These are phyloP conservation scores for Raddia distichophylla DNA, from an alignment of 176 grass and related monocot genomes.

Conservation along the genomic window DNA sequence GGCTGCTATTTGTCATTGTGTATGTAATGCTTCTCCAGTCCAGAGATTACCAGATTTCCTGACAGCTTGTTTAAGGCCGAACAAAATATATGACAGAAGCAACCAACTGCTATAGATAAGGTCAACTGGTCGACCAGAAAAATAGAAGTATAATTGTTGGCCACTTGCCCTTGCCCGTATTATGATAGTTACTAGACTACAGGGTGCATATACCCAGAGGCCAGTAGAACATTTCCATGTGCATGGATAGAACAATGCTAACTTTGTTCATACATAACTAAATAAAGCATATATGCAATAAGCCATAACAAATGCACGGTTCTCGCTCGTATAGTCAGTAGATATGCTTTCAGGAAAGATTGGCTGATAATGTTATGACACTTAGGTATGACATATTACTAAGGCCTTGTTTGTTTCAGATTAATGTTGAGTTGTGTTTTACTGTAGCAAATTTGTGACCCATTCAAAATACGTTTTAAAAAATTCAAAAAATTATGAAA, in stretches of 20 bases:
- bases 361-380: not conserved
- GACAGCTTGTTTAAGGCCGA: slow-evolving; percentile 9
- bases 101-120: not conserved
- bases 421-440: too few species aligned
- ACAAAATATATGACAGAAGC: slow-evolving; percentile 19
- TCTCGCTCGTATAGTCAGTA: not conserved
- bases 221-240: slow-evolving; percentile 12
- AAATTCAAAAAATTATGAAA: too few species aligned
- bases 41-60: slow-evolving; percentile 24
- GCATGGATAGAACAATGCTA: slow-evolving; percentile 25
- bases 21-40: slow-evolving; percentile 23
- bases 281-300: slow-evolving; percentile 14
- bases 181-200: slow-evolving; percentile 2
- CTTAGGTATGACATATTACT: slow-evolving; percentile 2
- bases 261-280: slow-evolving; percentile 26
- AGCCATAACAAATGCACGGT: slow-evolving; percentile 18
- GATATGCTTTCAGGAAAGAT: not conserved
- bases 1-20: not conserved
- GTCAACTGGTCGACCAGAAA: not conserved
- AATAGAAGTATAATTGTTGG: not conserved
- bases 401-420: too few species aligned
- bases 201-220: not conserved
- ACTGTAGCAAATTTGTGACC: too few species aligned
- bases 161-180: not conserved
- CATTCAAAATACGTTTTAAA: too few species aligned